phyloP scores from a whole-genome alignment of 2,329 filamentous ascomycete genomes.

The Aspergillus transmontanensis region DNA sequence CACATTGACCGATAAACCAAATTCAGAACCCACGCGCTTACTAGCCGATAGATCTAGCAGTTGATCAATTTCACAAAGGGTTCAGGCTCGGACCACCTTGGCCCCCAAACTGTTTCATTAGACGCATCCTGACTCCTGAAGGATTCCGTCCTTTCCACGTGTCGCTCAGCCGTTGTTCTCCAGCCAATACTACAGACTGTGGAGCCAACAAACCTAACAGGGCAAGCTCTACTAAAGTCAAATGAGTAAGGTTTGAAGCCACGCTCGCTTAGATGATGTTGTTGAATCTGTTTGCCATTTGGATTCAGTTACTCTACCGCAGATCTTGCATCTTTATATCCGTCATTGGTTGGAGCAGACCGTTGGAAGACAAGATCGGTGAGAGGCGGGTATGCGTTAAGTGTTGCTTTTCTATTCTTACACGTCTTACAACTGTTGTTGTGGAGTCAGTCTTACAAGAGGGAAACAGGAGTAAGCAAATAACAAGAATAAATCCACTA shows the following conservation, averaged over 20 bases:
- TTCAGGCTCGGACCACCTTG: not conserved
- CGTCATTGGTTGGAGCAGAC: too few species aligned
- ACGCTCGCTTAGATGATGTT: not conserved
- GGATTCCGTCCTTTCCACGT: conserved; percentile 4
- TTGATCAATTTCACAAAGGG: not conserved
- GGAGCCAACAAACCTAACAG: conserved; percentile 1
- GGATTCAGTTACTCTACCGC: not conserved
- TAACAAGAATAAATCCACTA: not conserved
- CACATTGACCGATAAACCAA: not conserved
- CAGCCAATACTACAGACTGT: not conserved
- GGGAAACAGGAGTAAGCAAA: not conserved
- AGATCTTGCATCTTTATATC: not conserved
- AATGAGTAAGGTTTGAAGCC: not conserved
- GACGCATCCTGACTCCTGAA: not conserved
- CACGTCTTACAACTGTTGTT: not conserved
- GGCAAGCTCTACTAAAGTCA: not conserved
- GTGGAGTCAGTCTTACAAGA: not conserved
- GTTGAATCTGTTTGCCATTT: not conserved
- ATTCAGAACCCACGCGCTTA: not conserved
- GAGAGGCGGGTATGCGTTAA: not conserved
- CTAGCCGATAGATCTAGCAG: not conserved
- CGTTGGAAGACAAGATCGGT: not conserved
- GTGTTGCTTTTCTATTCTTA: not conserved
- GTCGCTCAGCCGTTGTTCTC: not conserved
- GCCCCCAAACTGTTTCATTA: not conserved